Evolutionary conservation across 352 stramenopile genomes (phyloP), one percentile per base, ranked within the genome.

Genomic region (Phytophthora foliorum): DNA sequence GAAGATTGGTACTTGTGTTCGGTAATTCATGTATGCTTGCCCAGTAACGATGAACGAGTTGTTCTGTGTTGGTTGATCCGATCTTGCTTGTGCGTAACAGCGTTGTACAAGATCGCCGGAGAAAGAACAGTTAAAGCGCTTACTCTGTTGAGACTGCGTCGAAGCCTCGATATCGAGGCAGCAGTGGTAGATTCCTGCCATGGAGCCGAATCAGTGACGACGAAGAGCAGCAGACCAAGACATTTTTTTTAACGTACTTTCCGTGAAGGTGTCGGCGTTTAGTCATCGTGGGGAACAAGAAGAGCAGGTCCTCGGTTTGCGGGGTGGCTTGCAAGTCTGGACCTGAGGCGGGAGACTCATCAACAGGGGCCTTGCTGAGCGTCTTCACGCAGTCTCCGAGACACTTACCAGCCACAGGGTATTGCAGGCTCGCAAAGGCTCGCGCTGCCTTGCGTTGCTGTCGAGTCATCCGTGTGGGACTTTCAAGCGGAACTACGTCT

Each of bases 281-380:
- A 24, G 77, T 85, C 63, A 85, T 69, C 1, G 77, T 82, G 29
- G 71, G 74, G 24, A 82, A 68, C 38, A 85, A 59, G 55, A 81
- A 85, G 29, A 81, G 67, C 7, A 77, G 57, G 16, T 68, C 45
- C 27, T 72, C 63, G 1, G 42, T 36, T 57, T 31, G 31, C 4
- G 60, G 25, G 4, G 46, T 31, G 16, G 21, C 22, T 24, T 32
- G 29, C n/a, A 31, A 36, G 17, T 24, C 24, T 49, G 42, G 53
- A 16, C 58, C 19, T 45, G 25, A 36, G 8, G 29, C 2, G 6
- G 8, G 9, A 27, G 41, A 41, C 6, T 57, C 25, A n/a, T 57
- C 44, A 54, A 34, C 39, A 46, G 34, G 34, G 11, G 21, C 13
- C 10, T 68, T 72, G n/a, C 5, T 19, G 16, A 36, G 29, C 3